Conservation (phyloP, 208 protist genomes). For the Trypanosomatidae sp. region DNA sequence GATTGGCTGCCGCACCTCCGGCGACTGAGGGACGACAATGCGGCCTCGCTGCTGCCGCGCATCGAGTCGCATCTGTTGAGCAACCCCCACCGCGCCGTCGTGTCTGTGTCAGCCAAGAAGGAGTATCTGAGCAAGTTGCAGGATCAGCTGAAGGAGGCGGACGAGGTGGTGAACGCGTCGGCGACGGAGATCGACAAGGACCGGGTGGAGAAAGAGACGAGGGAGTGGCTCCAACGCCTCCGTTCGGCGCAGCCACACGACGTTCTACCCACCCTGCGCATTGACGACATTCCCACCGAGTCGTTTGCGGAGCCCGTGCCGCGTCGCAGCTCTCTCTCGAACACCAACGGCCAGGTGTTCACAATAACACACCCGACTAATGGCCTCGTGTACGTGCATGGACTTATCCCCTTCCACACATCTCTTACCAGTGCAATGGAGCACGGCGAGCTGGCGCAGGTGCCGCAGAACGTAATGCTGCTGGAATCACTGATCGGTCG, state of each 20-base stretch:
- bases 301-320: constrained; percentile 82
- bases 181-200: constrained; percentile 60
- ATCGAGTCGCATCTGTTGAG: constrained; percentile 66
- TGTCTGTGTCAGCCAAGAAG: constrained; percentile 73
- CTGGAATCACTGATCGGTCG: constrained; percentile 54
- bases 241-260: constrained; percentile 63
- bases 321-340: constrained; percentile 15
- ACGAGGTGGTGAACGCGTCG: constrained; percentile 55
- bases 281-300: constrained; percentile 72
- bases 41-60: constrained; percentile 56
- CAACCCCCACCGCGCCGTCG: constrained; percentile 67
- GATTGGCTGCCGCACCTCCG: constrained; percentile 86
- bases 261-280: constrained; percentile 78
- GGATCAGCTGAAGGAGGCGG: constrained; percentile 49
- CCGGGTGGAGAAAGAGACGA: constrained; percentile 56
- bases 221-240: constrained; percentile 65
- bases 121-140: constrained; percentile 66
- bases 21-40: constrained; percentile 54
- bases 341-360: constrained; percentile 28
- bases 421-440: constrained; percentile 33
- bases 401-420: constrained; percentile 64
- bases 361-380: constrained; percentile 82
- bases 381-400: constrained; percentile 91
- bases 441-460: constrained; percentile 21
- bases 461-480: constrained; percentile 49